Conservation (phyloP, 371 early-diverging fungal species). For the Actinomortierella wolfii region DNA sequence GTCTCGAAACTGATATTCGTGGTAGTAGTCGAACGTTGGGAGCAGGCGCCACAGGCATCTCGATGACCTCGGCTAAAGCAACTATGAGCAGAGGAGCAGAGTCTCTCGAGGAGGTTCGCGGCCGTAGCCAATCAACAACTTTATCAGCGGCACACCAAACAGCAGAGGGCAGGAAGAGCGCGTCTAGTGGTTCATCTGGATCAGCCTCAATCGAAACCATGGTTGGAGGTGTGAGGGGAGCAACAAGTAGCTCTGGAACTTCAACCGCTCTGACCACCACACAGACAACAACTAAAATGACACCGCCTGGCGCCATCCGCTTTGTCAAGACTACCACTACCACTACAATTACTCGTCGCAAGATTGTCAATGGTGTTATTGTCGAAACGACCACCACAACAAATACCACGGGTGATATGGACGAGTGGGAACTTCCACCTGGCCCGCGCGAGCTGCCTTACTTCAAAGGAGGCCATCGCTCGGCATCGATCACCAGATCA, state of each 20-base stretch:
- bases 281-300: constrained; percentile 13
- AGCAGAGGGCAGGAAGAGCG: neutral
- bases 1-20: constrained; percentile 3
- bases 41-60: no score
- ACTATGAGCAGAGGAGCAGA: no score
- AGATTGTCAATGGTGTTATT: constrained; percentile 18
- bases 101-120: no score
- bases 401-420: constrained; percentile 24
- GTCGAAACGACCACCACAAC: constrained; percentile 18
- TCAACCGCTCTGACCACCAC: neutral
- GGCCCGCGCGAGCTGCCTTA: constrained; percentile 26
- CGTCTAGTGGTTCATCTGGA: neutral
- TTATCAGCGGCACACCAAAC: no score
- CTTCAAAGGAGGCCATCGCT: constrained; percentile 18
- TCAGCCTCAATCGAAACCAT: neutral
- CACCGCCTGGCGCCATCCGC: constrained; percentile 19
- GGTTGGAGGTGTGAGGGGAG: neutral
- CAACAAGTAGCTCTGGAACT: no score
- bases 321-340: constrained; percentile 35
- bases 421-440: constrained; percentile 35
- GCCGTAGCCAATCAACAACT: no score
- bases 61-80: no score
- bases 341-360: constrained; percentile 33
- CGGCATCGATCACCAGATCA: constrained; percentile 12
- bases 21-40: neutral